Evolutionary conservation across 495 filamentous ascomycete genomes (phyloP), one percentile per base, ranked within the genome.

Genomic region (Hamigera avellanea): DNA sequence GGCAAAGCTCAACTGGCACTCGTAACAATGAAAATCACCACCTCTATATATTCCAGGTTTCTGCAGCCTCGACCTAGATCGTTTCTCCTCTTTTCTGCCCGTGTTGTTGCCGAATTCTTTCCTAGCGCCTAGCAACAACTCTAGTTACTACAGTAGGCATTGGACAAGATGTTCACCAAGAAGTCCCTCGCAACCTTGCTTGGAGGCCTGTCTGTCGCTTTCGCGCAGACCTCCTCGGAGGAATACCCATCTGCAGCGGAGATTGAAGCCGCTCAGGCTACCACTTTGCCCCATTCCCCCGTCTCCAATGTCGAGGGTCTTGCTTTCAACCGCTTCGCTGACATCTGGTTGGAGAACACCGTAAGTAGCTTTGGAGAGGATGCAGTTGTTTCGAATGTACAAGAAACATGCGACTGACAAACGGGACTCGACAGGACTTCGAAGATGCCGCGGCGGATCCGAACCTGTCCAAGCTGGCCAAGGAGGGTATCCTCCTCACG

Each of bases 301-400:
- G 67, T 60, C 14, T 75, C 70, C 35, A 49, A 72, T 45, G 72
- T 84, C 41, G 44, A 64, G 44, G 81, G 81, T 17, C 61, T 71
- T 40, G 70, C 67, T 0, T 86, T 84, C 45, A 61, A 83, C 49
- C 71, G 78, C 10, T 75, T 82, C 39, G 67, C 76, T 27, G 69
- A 70, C 46, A 73, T 86, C 52, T 85, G 77, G 75, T 53, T 84
- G 19, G 81, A 84, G 61, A 86, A 85, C 50, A 76, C 72, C 30
- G 76, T 83, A 49, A 12, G 56, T 57, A 36, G 46, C 32, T 33
- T 51, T 52, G 25, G 54, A 39, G 28, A 53, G 61, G 48, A 33
- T 25, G 44, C 45, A 41, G 33, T 33, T 26, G 5, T 14, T 16
- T n/a, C n/a, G n/a, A n/a, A n/a, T n/a, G n/a, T n/a, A n/a, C n/a